These are phyloP conservation scores for Arabidopsis arenosa DNA, from an alignment of 345 rosid genomes.

Conservation along the genomic window DNA sequence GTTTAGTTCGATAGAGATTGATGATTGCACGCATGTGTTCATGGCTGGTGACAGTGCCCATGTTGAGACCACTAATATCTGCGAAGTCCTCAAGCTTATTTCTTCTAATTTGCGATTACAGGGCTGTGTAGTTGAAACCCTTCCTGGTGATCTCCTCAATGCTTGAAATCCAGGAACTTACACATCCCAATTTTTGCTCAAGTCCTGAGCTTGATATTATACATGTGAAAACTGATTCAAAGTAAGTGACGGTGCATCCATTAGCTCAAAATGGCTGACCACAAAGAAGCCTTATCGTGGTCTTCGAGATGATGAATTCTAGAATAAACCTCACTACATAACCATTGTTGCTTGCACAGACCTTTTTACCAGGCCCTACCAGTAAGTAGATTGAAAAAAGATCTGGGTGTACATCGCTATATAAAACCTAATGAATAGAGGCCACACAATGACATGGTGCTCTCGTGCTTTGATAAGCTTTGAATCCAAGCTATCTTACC, in stretches of 20 bases:
- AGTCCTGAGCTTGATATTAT: not conserved
- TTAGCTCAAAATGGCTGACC: conserved; percentile 1
- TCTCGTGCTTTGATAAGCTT: not conserved
- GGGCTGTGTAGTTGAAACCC: conserved; percentile 47
- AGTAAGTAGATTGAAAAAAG: not conserved
- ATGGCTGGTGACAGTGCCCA: conserved; percentile 71
- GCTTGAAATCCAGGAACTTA: conserved; percentile 16
- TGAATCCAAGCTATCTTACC: not conserved
- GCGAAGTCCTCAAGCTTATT: conserved; percentile 56
- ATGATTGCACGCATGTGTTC: conserved; percentile 62
- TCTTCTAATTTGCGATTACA: conserved; percentile 48
- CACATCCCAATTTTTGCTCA: conserved; percentile 1
- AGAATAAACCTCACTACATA: not conserved
- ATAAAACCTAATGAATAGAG: not conserved
- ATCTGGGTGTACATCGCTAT: not conserved
- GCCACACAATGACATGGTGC: not conserved
- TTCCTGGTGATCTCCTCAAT: conserved; percentile 6
- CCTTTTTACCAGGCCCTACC: not conserved
- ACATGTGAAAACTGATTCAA: not conserved
- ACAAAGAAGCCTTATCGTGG: not conserved
- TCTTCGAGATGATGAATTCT: not conserved
- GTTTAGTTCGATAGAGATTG: conserved; percentile 72
- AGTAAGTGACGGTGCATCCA: conserved; percentile 10
- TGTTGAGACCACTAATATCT: conserved; percentile 47
- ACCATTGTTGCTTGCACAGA: not conserved